Conservation (phyloP, 768 basidiomycete genomes). For the Boletellus sp. region DNA sequence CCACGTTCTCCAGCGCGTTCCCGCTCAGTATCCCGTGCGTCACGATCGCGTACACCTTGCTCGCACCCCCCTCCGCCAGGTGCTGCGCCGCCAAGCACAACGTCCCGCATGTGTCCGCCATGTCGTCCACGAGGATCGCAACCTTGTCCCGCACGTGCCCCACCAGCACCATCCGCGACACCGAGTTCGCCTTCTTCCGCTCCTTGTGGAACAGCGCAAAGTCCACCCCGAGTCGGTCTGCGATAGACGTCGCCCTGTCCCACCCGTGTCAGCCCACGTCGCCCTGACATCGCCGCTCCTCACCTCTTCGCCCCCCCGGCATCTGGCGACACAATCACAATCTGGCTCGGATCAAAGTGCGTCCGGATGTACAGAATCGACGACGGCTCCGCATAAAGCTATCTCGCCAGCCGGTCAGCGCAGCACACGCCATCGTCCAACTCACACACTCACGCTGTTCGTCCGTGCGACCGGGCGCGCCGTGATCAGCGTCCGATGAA, state of each 20-base stretch:
- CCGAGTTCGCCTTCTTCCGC: constrained; percentile 93
- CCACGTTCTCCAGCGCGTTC: constrained; percentile 72
- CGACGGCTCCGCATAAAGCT: constrained; percentile 96
- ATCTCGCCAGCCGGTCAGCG: constrained; percentile 19
- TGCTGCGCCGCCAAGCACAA: constrained; percentile 88
- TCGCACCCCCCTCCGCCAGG: constrained; percentile 83
- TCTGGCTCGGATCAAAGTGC: constrained; percentile 77
- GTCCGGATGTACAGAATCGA: constrained; percentile 93
- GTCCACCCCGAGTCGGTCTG: constrained; percentile 92
- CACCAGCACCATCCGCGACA: constrained; percentile 93
- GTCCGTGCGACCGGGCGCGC: background rate
- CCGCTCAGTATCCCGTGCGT: constrained; percentile 96
- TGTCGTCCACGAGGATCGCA: constrained; percentile 96
- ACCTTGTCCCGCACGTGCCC: constrained; percentile 90
- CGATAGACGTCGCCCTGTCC: constrained; percentile 90
- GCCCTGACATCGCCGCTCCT: constrained; percentile 6
- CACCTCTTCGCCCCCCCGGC: constrained; percentile 98
- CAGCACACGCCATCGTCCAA: constrained; percentile 3
- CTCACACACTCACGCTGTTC: constrained; percentile 48
- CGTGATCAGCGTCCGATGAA: constrained; percentile 13
- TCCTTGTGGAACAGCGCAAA: constrained; percentile 99
- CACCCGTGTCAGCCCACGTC: constrained; percentile 15
- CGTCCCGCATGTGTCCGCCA: constrained; percentile 97
- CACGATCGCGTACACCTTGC: constrained; percentile 85
- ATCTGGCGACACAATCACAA: constrained; percentile 96